Evolutionary conservation across 139 green algal genomes (phyloP).

Genomic region (Pseudopediastrum boryanum): DNA sequence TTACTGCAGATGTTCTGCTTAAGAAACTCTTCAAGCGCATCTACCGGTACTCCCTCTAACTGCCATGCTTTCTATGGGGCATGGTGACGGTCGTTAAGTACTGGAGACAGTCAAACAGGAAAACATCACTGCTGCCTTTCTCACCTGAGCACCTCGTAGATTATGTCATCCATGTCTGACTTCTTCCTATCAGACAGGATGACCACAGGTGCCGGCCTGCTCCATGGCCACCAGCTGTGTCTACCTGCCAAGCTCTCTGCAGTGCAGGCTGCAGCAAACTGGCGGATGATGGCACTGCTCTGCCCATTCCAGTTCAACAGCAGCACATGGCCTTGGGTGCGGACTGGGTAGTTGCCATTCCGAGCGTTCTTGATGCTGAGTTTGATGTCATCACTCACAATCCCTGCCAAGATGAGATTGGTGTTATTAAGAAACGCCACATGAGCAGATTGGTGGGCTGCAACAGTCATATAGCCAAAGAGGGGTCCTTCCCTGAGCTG

Average conservation of each 20-base stretch:
- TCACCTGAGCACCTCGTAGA: slow-evolving; percentile 29
- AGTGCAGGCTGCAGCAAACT: slow-evolving; percentile 26
- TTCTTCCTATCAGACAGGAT: slow-evolving; percentile 36
- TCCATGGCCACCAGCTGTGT: slow-evolving; percentile 7
- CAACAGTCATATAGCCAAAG: too few species aligned
- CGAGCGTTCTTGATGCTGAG: slow-evolving; percentile 26
- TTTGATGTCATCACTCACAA: slow-evolving; percentile 38
- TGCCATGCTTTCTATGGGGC: too few species aligned
- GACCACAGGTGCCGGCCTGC: slow-evolving; percentile 19
- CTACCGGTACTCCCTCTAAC: too few species aligned
- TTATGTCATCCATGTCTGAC: slow-evolving; percentile 20
- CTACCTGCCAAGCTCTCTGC: slow-evolving; percentile 1
- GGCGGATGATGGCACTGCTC: slow-evolving; percentile 23
- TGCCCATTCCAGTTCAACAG: slow-evolving; percentile 34
- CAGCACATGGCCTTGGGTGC: slow-evolving; percentile 16
- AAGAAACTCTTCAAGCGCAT: too few species aligned
- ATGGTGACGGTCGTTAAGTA: too few species aligned
- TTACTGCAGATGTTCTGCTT: too few species aligned
- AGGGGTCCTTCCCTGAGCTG: too few species aligned
- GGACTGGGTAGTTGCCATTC: slow-evolving; percentile 35
- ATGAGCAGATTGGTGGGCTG: too few species aligned
- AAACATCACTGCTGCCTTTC: background rate
- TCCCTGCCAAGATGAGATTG: too few species aligned
- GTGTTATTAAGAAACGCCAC: too few species aligned
- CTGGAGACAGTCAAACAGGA: too few species aligned